phyloP scores from a whole-genome alignment of 345 rosid species.

The Dimocarpus longan region DNA sequence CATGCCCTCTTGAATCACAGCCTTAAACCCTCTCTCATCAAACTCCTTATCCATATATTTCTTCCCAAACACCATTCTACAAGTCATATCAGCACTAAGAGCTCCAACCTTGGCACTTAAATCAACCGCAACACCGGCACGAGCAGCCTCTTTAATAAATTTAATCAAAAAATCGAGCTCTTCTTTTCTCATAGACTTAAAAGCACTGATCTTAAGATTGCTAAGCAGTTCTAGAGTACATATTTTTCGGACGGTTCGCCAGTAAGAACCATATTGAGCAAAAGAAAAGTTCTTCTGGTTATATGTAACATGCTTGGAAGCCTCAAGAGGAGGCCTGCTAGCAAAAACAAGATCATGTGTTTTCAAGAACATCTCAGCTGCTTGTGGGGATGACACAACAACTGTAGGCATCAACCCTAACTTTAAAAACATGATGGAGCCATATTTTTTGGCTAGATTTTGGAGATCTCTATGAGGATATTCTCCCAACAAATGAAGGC shows the following conservation, averaged over 20 bases:
- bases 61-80: constrained; percentile 59
- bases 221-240: constrained; percentile 48
- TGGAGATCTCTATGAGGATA: constrained; percentile 41
- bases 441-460: constrained; percentile 35
- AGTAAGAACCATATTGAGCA: constrained; percentile 37
- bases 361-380: constrained; percentile 45
- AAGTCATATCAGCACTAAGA: constrained; percentile 36
- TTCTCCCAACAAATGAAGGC: constrained; percentile 40
- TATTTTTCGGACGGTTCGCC: constrained; percentile 47
- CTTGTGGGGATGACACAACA: constrained; percentile 44
- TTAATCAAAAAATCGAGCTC: constrained; percentile 36
- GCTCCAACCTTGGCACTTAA: constrained; percentile 36
- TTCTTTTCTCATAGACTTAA: constrained; percentile 35
- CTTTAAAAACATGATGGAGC: constrained; percentile 45
- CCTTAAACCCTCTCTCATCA: constrained; percentile 43
- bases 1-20: constrained; percentile 44
- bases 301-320: constrained; percentile 27
- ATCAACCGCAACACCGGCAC: constrained; percentile 28
- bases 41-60: constrained; percentile 35
- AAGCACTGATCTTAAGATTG: constrained; percentile 34
- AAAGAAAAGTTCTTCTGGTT: constrained; percentile 28
- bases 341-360: constrained; percentile 47
- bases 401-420: constrained; percentile 37
- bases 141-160: constrained; percentile 23
- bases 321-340: constrained; percentile 32